Evolutionary conservation across 305 asterid species (phyloP), one percentile per base, ranked within the genome.

Genomic region (Fraxinus sp.): DNA sequence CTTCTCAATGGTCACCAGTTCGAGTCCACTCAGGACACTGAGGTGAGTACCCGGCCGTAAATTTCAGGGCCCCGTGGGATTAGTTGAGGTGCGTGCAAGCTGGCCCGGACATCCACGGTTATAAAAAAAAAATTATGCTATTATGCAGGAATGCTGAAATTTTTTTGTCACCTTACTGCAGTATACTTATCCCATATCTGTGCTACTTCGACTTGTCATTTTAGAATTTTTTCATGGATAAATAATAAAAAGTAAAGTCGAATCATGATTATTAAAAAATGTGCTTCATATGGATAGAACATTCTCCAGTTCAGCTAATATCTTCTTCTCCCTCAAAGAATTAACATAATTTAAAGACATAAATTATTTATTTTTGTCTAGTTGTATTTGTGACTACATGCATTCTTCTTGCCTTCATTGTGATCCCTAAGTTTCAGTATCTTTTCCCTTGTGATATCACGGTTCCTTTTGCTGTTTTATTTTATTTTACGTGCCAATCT

Each of bases 391-490:
- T 52, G 13, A 22, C 30, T 8, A 59, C 13, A n/a, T 18, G 30
- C 70, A 59, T 59, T 57, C 30, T 22, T 62, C 72, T 22, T 24
- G 11, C 33, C 72, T 36, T 39, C 32, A 72, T 68, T 37, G 66
- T 57, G 41, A 36, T 66, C 28, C 33, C 18, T 68, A 13, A 28
- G 7, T 28, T 84, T 68, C 62, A 22, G 11, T 62, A 62, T 62
- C 33, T 8, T 20, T 62, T 79, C 66, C 79, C 36, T 72, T 68
- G 49, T 81, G 77, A 74, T 83, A 20, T 28, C 71, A 28, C 78
- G 70, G 66, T 39, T 72, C 37, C 68, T 59, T 80, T 57, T 85
- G 76, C 78, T 75, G 82, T 78, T 77, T 83, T 52, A 81, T 70
- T 70, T 9, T 70, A 28, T 14, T 70, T 68, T 70, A 80, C 83